These are phyloP conservation scores for Pseudopithomyces chartarum DNA, from an alignment of 2,329 filamentous ascomycete genomes.

Conservation along the genomic window DNA sequence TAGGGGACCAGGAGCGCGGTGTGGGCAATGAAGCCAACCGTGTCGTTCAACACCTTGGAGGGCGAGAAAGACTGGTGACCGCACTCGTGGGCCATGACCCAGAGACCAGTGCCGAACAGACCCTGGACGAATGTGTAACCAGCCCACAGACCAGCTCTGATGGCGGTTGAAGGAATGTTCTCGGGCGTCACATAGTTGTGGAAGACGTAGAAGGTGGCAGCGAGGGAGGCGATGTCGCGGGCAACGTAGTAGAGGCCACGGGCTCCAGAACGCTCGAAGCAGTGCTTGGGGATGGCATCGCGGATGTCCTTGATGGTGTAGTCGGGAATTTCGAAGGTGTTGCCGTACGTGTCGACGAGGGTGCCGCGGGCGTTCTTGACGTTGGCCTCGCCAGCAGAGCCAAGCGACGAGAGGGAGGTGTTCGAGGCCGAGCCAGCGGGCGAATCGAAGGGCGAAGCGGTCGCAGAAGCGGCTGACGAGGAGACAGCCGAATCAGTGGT, in stretches of 20 bases:
- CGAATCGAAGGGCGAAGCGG: conserved; percentile 63
- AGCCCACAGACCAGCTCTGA: conserved; percentile 69
- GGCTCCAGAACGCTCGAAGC: conserved; percentile 83
- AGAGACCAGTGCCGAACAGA: conserved; percentile 89
- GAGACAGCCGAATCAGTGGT: conserved; percentile 58
- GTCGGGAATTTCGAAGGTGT: conserved; percentile 90
- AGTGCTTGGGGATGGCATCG: conserved; percentile 96
- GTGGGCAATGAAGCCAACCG: conserved; percentile 89
- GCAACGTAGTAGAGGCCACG: conserved; percentile 81
- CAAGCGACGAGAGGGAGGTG: conserved; percentile 90
- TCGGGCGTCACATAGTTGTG: conserved; percentile 89
- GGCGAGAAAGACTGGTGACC: conserved; percentile 95
- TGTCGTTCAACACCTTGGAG: conserved; percentile 89
- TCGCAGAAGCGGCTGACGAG: conserved; percentile 59
- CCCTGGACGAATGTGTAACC: conserved; percentile 82
- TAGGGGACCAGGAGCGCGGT: conserved; percentile 90
- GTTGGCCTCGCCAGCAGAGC: conserved; percentile 63
- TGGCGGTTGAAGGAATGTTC: conserved; percentile 71
- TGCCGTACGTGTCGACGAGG: conserved; percentile 90
- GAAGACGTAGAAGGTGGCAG: conserved; percentile 81
- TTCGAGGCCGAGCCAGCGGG: conserved; percentile 73
- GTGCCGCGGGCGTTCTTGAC: conserved; percentile 62
- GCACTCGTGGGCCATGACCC: conserved; percentile 97
- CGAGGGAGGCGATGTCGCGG: conserved; percentile 76
- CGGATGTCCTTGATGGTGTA: conserved; percentile 98